phyloP scores from a whole-genome alignment of 306 rosid genomes.

The Styphnolobium japonicum region DNA sequence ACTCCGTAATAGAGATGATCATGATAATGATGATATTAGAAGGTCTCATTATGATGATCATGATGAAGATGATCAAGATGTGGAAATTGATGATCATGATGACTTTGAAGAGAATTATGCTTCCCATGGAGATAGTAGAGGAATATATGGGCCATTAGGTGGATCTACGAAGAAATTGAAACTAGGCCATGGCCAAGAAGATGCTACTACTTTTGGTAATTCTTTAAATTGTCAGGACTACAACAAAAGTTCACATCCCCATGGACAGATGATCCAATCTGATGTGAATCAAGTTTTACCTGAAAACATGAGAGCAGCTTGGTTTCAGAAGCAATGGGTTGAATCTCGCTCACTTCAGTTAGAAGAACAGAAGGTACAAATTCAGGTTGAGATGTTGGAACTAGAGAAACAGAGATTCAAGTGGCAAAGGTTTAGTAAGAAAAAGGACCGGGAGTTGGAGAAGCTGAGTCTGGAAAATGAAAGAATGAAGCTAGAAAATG shows the following conservation, averaged over 20 bases:
- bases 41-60: slow-evolving; percentile 60
- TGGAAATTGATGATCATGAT: slow-evolving; percentile 61
- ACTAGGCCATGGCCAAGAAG: slow-evolving; percentile 53
- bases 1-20: slow-evolving; percentile 72
- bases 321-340: slow-evolving; percentile 69
- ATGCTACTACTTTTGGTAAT: slow-evolving; percentile 37
- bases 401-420: slow-evolving; percentile 75
- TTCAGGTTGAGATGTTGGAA: slow-evolving; percentile 81
- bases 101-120: slow-evolving; percentile 59
- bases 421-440: slow-evolving; percentile 84
- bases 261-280: slow-evolving; percentile 40
- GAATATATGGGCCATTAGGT: slow-evolving; percentile 41
- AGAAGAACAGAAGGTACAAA: slow-evolving; percentile 83
- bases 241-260: slow-evolving; percentile 48
- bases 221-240: slow-evolving; percentile 50
- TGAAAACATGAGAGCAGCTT: slow-evolving; percentile 55
- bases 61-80: slow-evolving; percentile 68
- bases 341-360: slow-evolving; percentile 67
- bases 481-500: slow-evolving; percentile 86
- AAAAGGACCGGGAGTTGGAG: slow-evolving; percentile 82
- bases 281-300: slow-evolving; percentile 54
- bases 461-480: slow-evolving; percentile 79
- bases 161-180: slow-evolving; percentile 62
- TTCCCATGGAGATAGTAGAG: slow-evolving; percentile 51
- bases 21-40: slow-evolving; percentile 64